A percentile compares a stretch with the other conserved stretches of the same genome.
Evolutionary conservation across 331 rosid species (phyloP).

Genomic region (Malus hybrid): DNA sequence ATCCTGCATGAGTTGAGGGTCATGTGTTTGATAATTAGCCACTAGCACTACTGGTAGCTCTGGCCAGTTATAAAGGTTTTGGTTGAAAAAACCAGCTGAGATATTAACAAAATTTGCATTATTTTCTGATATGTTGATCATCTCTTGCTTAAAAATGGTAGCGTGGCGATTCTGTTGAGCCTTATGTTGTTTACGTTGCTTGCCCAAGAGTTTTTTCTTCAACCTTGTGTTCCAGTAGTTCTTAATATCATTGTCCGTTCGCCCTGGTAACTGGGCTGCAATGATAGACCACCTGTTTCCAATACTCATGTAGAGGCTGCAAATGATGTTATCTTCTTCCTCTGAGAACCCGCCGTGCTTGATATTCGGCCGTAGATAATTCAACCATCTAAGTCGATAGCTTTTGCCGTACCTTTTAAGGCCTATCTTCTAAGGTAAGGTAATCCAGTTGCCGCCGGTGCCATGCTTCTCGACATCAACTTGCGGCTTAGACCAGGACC

Average conservation of each 20-base stretch:
- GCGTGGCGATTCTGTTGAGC: slow-evolving; percentile 36
- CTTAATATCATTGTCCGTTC: slow-evolving; percentile 95
- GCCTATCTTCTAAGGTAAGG: slow-evolving; percentile 93
- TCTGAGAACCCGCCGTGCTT: slow-evolving; percentile 92
- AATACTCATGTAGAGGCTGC: slow-evolving; percentile 76
- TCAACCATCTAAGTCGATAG: slow-evolving; percentile 93
- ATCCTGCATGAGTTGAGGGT: slow-evolving; percentile 23
- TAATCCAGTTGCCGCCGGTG: slow-evolving; percentile 97
- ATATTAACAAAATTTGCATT: neutral
- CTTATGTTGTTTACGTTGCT: slow-evolving; percentile 58
- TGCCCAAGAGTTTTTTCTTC: slow-evolving; percentile 87
- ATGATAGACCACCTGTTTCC: slow-evolving; percentile 99
- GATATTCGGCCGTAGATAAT: slow-evolving; percentile 90
- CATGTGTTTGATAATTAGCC: slow-evolving; percentile 17
- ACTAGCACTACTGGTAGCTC: slow-evolving; percentile 24
- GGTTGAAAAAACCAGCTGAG: slow-evolving; percentile 16
- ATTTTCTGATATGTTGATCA: slow-evolving; percentile 32
- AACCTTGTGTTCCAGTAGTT: slow-evolving; percentile 96
- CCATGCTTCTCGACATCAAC: slow-evolving; percentile 72
- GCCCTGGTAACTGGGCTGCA: slow-evolving; percentile 90
- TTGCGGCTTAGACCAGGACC: too few species aligned
- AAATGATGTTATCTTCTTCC: slow-evolving; percentile 91
- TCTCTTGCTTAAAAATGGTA: slow-evolving; percentile 35
- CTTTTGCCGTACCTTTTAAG: slow-evolving; percentile 96
- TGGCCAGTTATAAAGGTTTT: slow-evolving; percentile 31